Conservation (phyloP, 352 stramenopile species). For the Phytophthora citricola region DNA sequence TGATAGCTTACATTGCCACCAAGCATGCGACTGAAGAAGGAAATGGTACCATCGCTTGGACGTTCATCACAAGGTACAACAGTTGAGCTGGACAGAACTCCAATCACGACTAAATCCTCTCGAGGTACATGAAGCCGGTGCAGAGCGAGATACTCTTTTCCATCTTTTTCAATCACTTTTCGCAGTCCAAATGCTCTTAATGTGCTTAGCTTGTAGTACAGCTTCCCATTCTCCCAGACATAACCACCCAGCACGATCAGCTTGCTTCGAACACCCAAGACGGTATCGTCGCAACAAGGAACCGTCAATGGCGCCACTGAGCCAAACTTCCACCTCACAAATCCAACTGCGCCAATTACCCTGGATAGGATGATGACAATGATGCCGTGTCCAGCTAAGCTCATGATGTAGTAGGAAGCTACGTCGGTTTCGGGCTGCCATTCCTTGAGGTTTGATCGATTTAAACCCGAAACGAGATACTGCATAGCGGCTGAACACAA, state of each 20-base stretch:
- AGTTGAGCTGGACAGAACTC: background rate
- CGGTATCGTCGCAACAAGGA: conserved; percentile 5
- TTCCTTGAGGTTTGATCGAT: conserved; percentile 11
- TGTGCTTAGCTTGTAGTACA: conserved; percentile 8
- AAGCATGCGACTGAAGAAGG: conserved; percentile 4
- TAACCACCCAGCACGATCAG: conserved; percentile 7
- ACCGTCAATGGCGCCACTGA: background rate
- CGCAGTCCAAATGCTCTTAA: conserved; percentile 5
- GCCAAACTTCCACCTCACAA: conserved; percentile 7
- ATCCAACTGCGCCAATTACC: conserved; percentile 2
- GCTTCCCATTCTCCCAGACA: conserved; percentile 4
- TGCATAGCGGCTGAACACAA: conserved; percentile 11
- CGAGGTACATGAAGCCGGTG: conserved; percentile 16
- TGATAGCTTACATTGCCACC: conserved; percentile 3
- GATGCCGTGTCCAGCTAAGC: conserved; percentile 19
- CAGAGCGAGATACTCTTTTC: conserved; percentile 15
- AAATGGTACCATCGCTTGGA: background rate
- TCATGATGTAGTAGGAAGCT: conserved; percentile 25
- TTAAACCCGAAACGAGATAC: conserved; percentile 23
- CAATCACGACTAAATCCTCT: conserved; percentile 7
- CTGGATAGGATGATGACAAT: conserved; percentile 16
- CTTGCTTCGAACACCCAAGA: conserved; percentile 8
- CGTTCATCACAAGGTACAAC: conserved; percentile 9
- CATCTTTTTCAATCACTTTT: conserved; percentile 9
- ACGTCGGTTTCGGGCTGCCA: background rate